phyloP scores from a whole-genome alignment of 441 rosid genomes.

The Populus trichocarpa region DNA sequence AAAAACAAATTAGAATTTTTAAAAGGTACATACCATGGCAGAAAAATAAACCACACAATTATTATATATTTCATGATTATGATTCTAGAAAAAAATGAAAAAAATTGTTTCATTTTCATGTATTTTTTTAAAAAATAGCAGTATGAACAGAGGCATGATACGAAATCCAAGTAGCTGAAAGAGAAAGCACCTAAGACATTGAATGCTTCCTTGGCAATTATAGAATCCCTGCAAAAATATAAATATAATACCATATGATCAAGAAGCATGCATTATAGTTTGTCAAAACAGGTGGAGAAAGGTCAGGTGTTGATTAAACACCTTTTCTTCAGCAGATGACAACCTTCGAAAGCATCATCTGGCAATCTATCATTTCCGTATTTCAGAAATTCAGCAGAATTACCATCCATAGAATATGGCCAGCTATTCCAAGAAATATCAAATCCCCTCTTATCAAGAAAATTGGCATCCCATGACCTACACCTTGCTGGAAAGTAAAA shows the following conservation, averaged over 20 bases:
- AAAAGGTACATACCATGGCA: neutral
- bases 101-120: neutral
- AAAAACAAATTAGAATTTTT: neutral
- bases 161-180: neutral
- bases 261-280: conserved; percentile 12
- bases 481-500: conserved; percentile 33
- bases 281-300: conserved; percentile 16
- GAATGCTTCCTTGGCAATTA: conserved; percentile 37
- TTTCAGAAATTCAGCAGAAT: conserved; percentile 28
- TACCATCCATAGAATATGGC: conserved; percentile 29
- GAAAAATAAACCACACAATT: neutral
- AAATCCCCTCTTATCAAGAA: conserved; percentile 32
- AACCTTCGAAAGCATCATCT: conserved; percentile 35
- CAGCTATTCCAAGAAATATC: conserved; percentile 34
- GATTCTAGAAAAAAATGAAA: neutral
- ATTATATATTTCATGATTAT: neutral
- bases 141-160: neutral
- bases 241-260: conserved; percentile 19
- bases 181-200: conserved; percentile 47
- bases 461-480: conserved; percentile 24
- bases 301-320: conserved; percentile 18
- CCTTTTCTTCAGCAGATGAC: conserved; percentile 43
- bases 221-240: conserved; percentile 39
- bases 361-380: conserved; percentile 29
- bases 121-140: neutral